Conservation (phyloP, 23 red algal genomes). For the Gracilaria gracilis region DNA sequence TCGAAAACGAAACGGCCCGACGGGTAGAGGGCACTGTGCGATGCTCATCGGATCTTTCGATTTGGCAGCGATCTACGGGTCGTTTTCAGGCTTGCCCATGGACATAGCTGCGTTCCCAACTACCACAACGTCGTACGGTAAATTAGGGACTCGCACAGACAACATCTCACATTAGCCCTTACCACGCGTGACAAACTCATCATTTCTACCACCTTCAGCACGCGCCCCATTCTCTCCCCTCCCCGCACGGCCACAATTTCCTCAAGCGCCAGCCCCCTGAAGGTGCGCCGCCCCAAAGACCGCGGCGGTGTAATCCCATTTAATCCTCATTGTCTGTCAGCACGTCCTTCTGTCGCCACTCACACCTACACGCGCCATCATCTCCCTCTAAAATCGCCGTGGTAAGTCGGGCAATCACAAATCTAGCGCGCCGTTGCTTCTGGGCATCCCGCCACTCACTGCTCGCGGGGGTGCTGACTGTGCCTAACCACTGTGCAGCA, state of each 20-base stretch:
- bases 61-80: not conserved
- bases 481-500: not conserved
- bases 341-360: not conserved
- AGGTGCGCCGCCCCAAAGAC: not conserved
- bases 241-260: not conserved
- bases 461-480: slow-evolving; percentile 7
- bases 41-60: not conserved
- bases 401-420: not conserved
- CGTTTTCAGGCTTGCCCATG: not conserved
- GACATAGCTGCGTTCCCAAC: not conserved
- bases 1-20: not conserved
- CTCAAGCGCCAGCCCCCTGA: not conserved
- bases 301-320: not conserved
- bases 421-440: not conserved
- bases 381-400: not conserved
- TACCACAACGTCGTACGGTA: slow-evolving; percentile 2
- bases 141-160: not conserved
- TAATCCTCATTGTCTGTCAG: not conserved
- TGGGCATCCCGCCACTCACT: no score
- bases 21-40: not conserved
- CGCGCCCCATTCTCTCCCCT: not conserved
- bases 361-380: not conserved
- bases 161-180: not conserved
- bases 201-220: slow-evolving; percentile 1
- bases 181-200: no score